Evolutionary conservation across 2,329 filamentous ascomycete genomes (phyloP).

Genomic region (Aspergillus pseudotamarii): DNA sequence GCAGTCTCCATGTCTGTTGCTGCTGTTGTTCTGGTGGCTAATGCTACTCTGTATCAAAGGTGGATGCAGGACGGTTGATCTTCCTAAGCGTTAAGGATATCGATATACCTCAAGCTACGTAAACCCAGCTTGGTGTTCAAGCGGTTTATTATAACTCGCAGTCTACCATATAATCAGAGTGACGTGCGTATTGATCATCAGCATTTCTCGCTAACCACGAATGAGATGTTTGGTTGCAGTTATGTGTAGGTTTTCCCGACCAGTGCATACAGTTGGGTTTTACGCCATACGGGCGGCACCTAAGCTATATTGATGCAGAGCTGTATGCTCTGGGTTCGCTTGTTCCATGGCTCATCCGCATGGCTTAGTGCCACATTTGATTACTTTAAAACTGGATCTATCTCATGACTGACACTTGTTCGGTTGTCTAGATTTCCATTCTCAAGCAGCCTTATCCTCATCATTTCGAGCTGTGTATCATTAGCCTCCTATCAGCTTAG

Average conservation of each 20-base stretch:
- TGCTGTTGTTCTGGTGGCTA: not conserved
- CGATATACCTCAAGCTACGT: not conserved
- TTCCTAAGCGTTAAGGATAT: not conserved
- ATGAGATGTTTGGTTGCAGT: not conserved
- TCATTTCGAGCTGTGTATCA: not conserved
- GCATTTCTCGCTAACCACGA: not conserved
- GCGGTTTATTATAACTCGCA: not conserved
- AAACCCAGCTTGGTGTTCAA: not conserved
- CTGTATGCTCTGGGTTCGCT: not conserved
- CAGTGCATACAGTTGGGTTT: not conserved
- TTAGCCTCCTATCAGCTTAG: not conserved
- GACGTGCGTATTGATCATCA: not conserved
- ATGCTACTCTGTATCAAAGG: not conserved
- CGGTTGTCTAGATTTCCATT: not conserved
- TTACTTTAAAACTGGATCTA: not conserved
- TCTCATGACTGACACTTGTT: not conserved
- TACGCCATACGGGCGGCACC: not conserved
- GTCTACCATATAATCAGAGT: not conserved
- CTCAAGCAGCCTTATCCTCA: not conserved
- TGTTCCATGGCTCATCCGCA: not conserved
- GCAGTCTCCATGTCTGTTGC: conserved; percentile 17
- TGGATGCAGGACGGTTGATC: not conserved
- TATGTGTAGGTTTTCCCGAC: not conserved
- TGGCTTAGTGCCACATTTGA: not conserved
- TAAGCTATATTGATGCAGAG: not conserved